These are phyloP conservation scores for Arbutus unedo DNA, from an alignment of 148 eudicot species.

Conservation along the genomic window DNA sequence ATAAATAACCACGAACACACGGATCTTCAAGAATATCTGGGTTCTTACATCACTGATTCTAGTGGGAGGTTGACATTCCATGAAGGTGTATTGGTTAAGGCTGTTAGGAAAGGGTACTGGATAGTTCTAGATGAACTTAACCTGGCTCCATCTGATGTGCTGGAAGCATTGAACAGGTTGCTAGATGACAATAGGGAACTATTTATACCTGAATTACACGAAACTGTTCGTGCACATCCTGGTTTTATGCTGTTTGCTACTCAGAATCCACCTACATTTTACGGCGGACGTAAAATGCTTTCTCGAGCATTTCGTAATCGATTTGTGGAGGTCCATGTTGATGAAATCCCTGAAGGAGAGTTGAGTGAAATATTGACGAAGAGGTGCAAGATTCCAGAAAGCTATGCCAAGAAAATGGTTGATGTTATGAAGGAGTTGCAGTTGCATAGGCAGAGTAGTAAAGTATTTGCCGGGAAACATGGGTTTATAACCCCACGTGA, in stretches of 20 bases:
- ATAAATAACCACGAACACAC: constrained; percentile 97
- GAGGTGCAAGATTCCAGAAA: constrained; percentile 66
- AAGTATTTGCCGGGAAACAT: constrained; percentile 96
- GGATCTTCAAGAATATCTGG: constrained; percentile 92
- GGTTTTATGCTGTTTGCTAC: constrained; percentile 96
- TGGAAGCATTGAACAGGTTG: constrained; percentile 91
- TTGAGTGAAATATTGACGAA: constrained; percentile 61
- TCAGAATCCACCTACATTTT: constrained; percentile 95
- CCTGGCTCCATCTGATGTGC: constrained; percentile 96
- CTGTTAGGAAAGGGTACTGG: constrained; percentile 91
- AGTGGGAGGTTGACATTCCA: constrained; percentile 81
- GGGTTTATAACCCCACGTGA: constrained; percentile 98
- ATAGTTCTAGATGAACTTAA: constrained; percentile 96
- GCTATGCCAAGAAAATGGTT: constrained; percentile 86
- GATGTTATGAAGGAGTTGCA: constrained; percentile 93
- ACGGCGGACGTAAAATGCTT: constrained; percentile 96
- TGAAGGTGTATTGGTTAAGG: constrained; percentile 90
- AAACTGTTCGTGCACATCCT: constrained; percentile 85
- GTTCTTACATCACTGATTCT: constrained; percentile 87
- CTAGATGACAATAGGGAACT: constrained; percentile 94
- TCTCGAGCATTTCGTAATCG: constrained; percentile 99
- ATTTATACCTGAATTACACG: constrained; percentile 80
- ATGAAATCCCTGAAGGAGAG: constrained; percentile 88
- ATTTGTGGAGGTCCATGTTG: constrained; percentile 97
- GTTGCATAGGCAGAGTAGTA: constrained; percentile 82